Base-by-base conservation (phyloP, 2,329 filamentous ascomycete genomes). In the Simplicillium sp. region DNA sequence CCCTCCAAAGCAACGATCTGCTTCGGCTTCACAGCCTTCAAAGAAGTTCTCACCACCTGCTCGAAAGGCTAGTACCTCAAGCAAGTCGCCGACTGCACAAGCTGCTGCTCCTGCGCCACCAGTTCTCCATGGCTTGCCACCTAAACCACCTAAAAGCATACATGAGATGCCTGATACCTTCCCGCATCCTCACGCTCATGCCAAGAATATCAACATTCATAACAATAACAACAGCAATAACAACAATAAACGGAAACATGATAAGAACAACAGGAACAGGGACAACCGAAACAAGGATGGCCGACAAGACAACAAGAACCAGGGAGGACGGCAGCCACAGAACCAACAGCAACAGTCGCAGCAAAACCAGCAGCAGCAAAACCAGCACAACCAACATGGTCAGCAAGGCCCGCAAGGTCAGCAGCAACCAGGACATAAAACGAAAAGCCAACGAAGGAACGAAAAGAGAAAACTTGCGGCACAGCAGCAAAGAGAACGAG, bases 131-230 rank as follows among this genome's bases (percentile, higher is more conserved):
- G 20, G 20, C 20, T 25, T 44, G 16, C 42, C 42, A 3, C 42
- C 42, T 2, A 44, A 44, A 16, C 42, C 42, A 11, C 42, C 42
- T 4, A 44, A 44, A 15, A 44, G 42, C n/a, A 33, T 44, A 3
- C 39, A 44, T 11, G 42, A 44, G 4, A 33, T 36, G 12, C 13
- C 31, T 15, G 31, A 33, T 25, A 25, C 20, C 5, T 25, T 25
- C 20, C 20, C 20, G 9, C 20, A 25, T 33, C 31, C 31, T 33
- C 31, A 33, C 15, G 13, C 13, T 15, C 31, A n/a, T 7, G 31
- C 12, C 5, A 33, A 33, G 12, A 33, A 33, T 15, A 13, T 11
- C 31, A 33, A 13, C 15, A 33, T 4, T 33, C 31, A 33, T 33
- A 13, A 13, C 12, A 33, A 33, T 33, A 34, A 36, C n/a, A 25